A percentile compares a stretch with the other conserved stretches of the same genome.
Conservation (phyloP, 257 asterid species). For the Solanum ahanhuiri region DNA sequence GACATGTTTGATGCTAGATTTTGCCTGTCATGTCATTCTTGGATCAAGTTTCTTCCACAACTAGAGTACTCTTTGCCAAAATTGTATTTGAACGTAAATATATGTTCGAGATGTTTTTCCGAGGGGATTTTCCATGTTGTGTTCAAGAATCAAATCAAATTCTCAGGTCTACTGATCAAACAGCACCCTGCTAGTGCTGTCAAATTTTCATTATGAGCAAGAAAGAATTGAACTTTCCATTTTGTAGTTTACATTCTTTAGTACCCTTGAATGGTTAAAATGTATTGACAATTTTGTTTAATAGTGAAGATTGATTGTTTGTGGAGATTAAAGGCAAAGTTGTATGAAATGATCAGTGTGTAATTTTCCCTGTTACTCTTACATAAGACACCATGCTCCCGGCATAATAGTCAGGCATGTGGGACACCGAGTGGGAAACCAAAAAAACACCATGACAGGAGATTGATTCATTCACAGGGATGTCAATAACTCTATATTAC, state of each 20-base stretch:
- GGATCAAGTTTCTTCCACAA: neutral
- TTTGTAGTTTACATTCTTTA: neutral
- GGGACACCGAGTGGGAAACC: neutral
- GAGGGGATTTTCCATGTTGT: neutral
- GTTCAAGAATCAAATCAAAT: neutral
- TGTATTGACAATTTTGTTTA: neutral
- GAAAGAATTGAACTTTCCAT: neutral
- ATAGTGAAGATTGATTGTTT: neutral
- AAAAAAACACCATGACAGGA: neutral
- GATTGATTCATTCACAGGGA: neutral
- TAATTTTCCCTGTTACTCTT: neutral
- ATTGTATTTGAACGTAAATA: neutral
- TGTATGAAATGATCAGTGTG: neutral
- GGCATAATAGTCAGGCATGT: neutral
- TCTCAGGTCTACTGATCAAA: neutral
- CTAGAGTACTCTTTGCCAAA: neutral
- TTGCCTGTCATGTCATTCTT: neutral
- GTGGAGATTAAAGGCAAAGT: neutral
- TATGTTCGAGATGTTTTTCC: neutral
- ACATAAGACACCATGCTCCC: neutral
- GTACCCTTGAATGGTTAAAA: neutral
- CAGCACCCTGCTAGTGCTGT: neutral
- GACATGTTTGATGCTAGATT: neutral
- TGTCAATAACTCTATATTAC: too few species aligned
- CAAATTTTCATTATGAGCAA: neutral